A percentile compares a stretch with the other conserved stretches of the same genome.
phyloP scores from a whole-genome alignment of 2,329 filamentous ascomycete genomes.

The Beauveria pseudobassiana region DNA sequence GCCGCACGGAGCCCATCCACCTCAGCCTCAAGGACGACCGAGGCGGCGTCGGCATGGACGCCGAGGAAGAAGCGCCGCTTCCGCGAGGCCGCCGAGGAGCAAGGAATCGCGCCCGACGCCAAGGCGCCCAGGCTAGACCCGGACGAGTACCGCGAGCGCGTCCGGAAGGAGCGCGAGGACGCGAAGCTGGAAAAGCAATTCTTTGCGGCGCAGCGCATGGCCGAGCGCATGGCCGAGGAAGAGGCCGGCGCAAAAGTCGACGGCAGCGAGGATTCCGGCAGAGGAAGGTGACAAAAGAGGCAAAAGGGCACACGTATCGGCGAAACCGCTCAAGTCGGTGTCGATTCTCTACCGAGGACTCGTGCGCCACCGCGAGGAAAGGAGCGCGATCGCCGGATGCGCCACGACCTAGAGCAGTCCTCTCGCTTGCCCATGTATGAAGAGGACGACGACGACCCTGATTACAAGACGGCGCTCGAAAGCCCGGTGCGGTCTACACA shows the following conservation, averaged over 20 bases:
- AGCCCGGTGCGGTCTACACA: constrained; percentile 45
- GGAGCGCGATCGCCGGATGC: constrained; percentile 59
- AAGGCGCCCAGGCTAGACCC: constrained; percentile 59
- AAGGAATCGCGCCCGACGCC: constrained; percentile 37
- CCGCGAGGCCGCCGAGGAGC: constrained; percentile 53
- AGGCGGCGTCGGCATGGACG: constrained; percentile 76
- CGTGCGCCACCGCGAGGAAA: constrained; percentile 61
- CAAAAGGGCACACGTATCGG: constrained; percentile 25
- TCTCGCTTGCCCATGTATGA: constrained; percentile 60
- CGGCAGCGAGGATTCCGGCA: constrained; percentile 16
- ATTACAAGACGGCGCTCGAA: constrained; percentile 63
- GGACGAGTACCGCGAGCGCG: constrained; percentile 64
- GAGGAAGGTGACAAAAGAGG: constrained; percentile 12
- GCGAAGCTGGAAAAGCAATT: constrained; percentile 62
- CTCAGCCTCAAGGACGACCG: constrained; percentile 71
- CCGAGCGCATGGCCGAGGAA: constrained; percentile 66
- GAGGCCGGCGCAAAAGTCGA: constrained; percentile 20
- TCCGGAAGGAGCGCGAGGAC: constrained; percentile 62
- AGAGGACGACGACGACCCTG: constrained; percentile 62
- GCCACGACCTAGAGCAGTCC: constrained; percentile 58
- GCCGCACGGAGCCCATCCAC: constrained; percentile 60
- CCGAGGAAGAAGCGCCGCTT: constrained; percentile 72
- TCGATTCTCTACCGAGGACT: constrained; percentile 76
- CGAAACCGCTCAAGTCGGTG: constrained; percentile 55
- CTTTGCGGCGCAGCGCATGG: constrained; percentile 72